Base-by-base conservation (phyloP, 441 rosid species). In the Adansonia rubrostipa region DNA sequence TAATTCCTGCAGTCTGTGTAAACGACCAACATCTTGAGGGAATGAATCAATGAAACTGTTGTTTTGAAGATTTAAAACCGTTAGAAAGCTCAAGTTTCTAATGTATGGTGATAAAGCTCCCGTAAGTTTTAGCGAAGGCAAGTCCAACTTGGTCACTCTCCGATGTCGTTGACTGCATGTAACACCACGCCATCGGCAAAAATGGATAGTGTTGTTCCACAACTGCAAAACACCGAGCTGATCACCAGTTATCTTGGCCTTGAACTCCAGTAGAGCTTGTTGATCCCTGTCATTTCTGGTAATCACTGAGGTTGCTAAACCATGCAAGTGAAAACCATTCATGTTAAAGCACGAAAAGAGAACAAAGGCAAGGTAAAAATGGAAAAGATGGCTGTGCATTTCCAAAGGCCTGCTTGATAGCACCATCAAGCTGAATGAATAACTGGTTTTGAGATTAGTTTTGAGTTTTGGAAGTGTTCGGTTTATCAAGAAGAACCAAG, bases 1-100 rank as follows among this genome's bases (percentile, higher is more conserved):
- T 1, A 82, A 5, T 13, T 0, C 17, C 22, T 28, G 10, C n/a
- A 84, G 22, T 62, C 78, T 75, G 1, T n/a, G 6, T 22, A 84
- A 14, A 6, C 70, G 77, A 13, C 85, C 87, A 2, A 84, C 36
- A 65, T 80, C 81, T 1, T 9, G 54, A 15, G 84, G 86, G 48
- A 83, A 71, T 24, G 2, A 33, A 3, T 76, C 64, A 9, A 1
- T n/a, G 60, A 83, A 72, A 24, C 36, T 47, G 69, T 83, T 83
- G 69, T 61, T 45, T 33, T 3, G n/a, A 0, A 80, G 80, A 44
- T 47, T 13, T 9, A 83, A 24, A 4, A 14, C 19, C 48, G 0
- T 7, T 9, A 65, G 73, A 44, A 71, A 83, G 63, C 77, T 74
- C 20, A 83, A 20, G 19, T 83, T 83, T 24, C 86, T 82, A 1